Conservation (phyloP, 2,329 filamentous ascomycete genomes). For the Ophiocordyceps camponoti-rufipedis region DNA sequence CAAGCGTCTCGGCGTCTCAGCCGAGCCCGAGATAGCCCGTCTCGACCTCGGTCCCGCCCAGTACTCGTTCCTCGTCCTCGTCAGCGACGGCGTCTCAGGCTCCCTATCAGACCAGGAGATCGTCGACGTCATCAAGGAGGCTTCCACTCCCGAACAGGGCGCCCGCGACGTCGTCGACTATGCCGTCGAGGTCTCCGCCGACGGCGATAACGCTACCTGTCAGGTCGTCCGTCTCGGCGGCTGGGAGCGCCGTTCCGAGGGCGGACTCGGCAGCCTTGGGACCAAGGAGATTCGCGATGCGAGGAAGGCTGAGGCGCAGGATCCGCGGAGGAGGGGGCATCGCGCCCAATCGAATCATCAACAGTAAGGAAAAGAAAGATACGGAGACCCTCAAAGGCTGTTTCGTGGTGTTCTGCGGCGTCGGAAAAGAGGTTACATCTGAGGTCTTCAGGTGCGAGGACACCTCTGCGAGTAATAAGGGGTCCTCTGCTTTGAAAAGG, state of each 20-base stretch:
- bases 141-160: constrained; percentile 74
- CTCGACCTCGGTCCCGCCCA: constrained; percentile 67
- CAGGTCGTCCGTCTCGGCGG: constrained; percentile 49
- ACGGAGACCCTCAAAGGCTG: too few relatives aligned
- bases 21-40: constrained; percentile 75
- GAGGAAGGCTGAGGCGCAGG: constrained; percentile 59
- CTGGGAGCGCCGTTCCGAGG: constrained; percentile 60
- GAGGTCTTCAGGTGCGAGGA: too few relatives aligned
- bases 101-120: constrained; percentile 85
- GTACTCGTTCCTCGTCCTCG: constrained; percentile 75
- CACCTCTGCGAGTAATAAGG: background rate
- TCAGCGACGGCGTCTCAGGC: constrained; percentile 78
- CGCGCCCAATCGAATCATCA: too few relatives aligned
- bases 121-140: constrained; percentile 89
- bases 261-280: constrained; percentile 71
- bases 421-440: background rate
- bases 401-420: background rate
- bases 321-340: constrained; percentile 48
- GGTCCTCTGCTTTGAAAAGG: too few relatives aligned
- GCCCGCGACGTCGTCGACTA: constrained; percentile 65
- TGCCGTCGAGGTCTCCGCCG: constrained; percentile 62
- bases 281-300: constrained; percentile 86
- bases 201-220: constrained; percentile 52
- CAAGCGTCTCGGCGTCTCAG: constrained; percentile 85
- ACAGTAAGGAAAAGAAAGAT: too few relatives aligned